phyloP scores from a whole-genome alignment of 164 flowering plant genomes.

The Platanus orientalis region DNA sequence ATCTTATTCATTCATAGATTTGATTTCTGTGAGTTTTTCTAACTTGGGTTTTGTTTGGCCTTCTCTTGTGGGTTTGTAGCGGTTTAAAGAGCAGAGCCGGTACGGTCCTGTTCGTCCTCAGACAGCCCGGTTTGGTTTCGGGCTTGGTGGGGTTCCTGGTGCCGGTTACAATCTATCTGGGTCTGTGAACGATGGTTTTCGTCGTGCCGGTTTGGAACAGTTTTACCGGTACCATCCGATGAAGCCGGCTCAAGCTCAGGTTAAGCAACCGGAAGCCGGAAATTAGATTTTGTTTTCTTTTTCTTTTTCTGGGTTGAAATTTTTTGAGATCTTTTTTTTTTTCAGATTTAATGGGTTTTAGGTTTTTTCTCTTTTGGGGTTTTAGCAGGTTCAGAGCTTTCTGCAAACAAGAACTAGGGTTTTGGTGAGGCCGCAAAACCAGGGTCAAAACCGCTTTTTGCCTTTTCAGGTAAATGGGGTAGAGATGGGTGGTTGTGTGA shows the following conservation, averaged over 20 bases:
- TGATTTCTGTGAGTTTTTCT: neutral
- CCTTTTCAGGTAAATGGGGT: constrained; percentile 15
- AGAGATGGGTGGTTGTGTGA: constrained; percentile 14
- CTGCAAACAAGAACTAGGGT: constrained; percentile 4
- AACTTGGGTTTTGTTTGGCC: neutral
- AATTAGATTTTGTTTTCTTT: neutral
- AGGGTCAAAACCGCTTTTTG: constrained; percentile 16
- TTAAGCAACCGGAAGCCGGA: neutral
- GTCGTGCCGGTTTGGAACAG: constrained; percentile 4
- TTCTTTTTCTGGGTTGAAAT: neutral
- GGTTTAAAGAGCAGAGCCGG: constrained; percentile 2
- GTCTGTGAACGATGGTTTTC: constrained; percentile 9
- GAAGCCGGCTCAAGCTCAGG: constrained; percentile 12
- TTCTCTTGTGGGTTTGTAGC: neutral
- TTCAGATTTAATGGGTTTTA: constrained; percentile 10
- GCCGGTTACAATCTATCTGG: neutral
- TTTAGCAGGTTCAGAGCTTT: constrained; percentile 11
- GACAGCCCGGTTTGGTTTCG: neutral
- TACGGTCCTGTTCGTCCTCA: neutral
- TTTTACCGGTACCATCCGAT: constrained; percentile 4
- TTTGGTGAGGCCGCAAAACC: constrained; percentile 25
- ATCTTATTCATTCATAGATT: too few species aligned
- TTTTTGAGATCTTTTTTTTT: constrained; percentile 5
- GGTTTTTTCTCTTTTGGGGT: neutral
- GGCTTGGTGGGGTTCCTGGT: neutral